Evolutionary conservation across 1,284 basidiomycete genomes (phyloP).

Genomic region (Gymnopus androsaceus): DNA sequence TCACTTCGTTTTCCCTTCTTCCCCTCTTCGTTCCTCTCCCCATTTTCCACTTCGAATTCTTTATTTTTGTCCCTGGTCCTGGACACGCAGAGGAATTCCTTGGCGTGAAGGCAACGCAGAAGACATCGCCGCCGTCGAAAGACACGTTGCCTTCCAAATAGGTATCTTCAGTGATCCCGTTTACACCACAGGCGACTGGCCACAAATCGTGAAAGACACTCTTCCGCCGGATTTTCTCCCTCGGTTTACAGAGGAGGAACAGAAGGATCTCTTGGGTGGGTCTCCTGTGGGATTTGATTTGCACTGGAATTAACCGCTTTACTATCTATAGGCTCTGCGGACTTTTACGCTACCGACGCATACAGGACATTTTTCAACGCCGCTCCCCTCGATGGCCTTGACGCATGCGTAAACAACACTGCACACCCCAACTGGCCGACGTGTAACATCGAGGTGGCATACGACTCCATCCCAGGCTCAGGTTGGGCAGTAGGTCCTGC

Average conservation of each 20-base stretch:
- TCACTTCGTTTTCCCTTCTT: too few relatives aligned
- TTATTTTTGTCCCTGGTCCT: background rate
- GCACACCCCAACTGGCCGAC: slow-evolving; percentile 47
- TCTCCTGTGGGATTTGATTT: background rate
- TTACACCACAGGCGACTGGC: slow-evolving; percentile 51
- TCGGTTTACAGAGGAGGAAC: slow-evolving; percentile 45
- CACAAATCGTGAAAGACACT: slow-evolving; percentile 45
- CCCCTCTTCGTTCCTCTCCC: too few relatives aligned
- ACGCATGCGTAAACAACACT: slow-evolving; percentile 39
- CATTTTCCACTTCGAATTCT: background rate
- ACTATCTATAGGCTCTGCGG: slow-evolving; percentile 45
- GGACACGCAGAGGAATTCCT: slow-evolving; percentile 42
- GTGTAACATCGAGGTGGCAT: slow-evolving; percentile 34
- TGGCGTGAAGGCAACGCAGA: slow-evolving; percentile 47
- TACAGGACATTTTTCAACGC: slow-evolving; percentile 42
- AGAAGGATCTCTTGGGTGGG: slow-evolving; percentile 40
- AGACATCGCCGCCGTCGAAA: slow-evolving; percentile 44
- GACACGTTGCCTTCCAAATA: slow-evolving; percentile 48
- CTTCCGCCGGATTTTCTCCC: slow-evolving; percentile 44
- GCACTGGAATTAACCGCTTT: background rate
- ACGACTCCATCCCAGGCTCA: slow-evolving; percentile 14
- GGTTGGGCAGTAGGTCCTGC: slow-evolving; percentile 47
- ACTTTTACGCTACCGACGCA: slow-evolving; percentile 50
- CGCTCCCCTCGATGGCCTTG: slow-evolving; percentile 42
- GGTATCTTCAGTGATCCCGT: slow-evolving; percentile 47